Evolutionary conservation across 1,284 basidiomycete species (phyloP).

Genomic region (Cystobasidium slooffiae): DNA sequence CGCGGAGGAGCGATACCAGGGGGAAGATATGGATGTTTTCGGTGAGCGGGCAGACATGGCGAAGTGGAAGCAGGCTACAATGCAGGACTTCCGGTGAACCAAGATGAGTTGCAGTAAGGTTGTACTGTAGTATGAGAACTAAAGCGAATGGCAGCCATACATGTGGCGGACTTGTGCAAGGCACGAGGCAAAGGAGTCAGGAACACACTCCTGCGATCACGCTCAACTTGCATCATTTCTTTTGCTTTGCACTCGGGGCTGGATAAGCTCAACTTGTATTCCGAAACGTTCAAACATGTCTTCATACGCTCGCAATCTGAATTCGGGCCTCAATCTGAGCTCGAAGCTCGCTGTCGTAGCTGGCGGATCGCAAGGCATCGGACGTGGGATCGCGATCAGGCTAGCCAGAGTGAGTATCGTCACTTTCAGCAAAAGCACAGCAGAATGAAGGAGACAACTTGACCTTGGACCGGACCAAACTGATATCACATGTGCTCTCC

Average conservation of each 20-base stretch:
- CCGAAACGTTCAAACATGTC: constrained; percentile 30
- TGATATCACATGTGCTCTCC: neutral
- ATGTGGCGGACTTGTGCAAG: too few species aligned
- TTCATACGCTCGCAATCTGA: constrained; percentile 45
- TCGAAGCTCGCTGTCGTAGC: constrained; percentile 51
- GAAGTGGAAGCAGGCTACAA: constrained; percentile 20
- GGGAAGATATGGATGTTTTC: constrained; percentile 11
- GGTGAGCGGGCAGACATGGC: constrained; percentile 14
- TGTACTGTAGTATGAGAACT: neutral
- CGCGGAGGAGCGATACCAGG: neutral
- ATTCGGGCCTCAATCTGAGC: constrained; percentile 48
- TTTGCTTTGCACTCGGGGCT: neutral
- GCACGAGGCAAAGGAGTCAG: neutral
- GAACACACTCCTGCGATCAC: neutral
- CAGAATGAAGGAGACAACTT: constrained; percentile 6
- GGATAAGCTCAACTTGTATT: neutral
- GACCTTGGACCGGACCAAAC: neutral
- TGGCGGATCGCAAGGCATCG: constrained; percentile 52
- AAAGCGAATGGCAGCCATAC: too few species aligned
- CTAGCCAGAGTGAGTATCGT: constrained; percentile 44
- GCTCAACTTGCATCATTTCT: neutral
- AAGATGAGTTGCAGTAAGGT: neutral
- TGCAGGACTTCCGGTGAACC: constrained; percentile 21
- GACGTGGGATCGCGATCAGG: constrained; percentile 44
- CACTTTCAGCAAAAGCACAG: neutral